Percentiles rank a stretch among this genome's conserved stretches.
Evolutionary conservation across 2,329 filamentous ascomycete species (phyloP).

Genomic region (Parasarocladium wereldwijsianum): DNA sequence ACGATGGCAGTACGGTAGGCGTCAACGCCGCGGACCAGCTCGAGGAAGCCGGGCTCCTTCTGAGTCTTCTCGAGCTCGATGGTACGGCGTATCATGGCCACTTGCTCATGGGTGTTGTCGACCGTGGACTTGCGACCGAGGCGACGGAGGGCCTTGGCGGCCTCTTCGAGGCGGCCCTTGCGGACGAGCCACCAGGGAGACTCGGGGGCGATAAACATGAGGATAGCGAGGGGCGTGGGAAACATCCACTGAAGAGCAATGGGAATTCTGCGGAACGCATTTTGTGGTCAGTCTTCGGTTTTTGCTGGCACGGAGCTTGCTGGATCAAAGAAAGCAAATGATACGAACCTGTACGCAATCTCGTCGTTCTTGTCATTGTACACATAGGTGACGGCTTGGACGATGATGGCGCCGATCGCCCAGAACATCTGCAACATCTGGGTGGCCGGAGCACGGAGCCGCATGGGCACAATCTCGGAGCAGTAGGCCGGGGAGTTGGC

Average conservation of each 20-base stretch:
- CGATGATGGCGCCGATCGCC: slow-evolving; percentile 46
- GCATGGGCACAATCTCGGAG: slow-evolving; percentile 42
- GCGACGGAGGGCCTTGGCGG: slow-evolving; percentile 28
- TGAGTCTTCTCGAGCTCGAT: slow-evolving; percentile 33
- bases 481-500: slow-evolving; percentile 22
- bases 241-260: slow-evolving; percentile 46
- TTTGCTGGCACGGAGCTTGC: slow-evolving; percentile 12
- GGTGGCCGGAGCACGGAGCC: slow-evolving; percentile 38
- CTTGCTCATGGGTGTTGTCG: slow-evolving; percentile 18
- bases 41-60: slow-evolving; percentile 29
- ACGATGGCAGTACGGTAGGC: slow-evolving; percentile 38
- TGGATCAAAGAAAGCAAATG: slow-evolving; percentile 7
- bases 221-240: slow-evolving; percentile 21
- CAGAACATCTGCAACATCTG: slow-evolving; percentile 51
- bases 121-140: slow-evolving; percentile 20
- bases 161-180: slow-evolving; percentile 26
- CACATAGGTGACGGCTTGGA: slow-evolving; percentile 35
- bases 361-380: slow-evolving; percentile 23
- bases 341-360: background rate
- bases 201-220: slow-evolving; percentile 31
- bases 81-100: slow-evolving; percentile 42
- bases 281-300: no score
- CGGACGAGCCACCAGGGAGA: slow-evolving; percentile 40
- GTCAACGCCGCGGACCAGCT: slow-evolving; percentile 39
- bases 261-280: slow-evolving; percentile 27